phyloP scores from a whole-genome alignment of 208 protist species.

The Leishmania amazonensis region DNA sequence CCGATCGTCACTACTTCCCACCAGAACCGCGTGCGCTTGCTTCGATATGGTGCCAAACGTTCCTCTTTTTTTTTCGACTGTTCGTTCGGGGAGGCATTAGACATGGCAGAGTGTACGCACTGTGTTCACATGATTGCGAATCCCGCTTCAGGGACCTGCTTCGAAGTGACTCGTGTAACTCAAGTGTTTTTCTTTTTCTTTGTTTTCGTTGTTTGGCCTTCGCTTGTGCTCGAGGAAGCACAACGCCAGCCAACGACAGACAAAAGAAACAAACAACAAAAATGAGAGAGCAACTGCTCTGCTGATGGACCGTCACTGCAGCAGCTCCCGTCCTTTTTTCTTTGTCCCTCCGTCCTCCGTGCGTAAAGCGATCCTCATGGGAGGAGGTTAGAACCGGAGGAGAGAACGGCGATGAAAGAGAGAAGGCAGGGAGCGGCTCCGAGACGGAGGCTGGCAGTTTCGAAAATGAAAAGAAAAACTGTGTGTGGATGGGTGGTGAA shows the following conservation, averaged over 20 bases:
- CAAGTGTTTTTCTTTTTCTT: not conserved
- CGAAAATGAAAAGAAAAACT: no score
- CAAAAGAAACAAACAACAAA: no score
- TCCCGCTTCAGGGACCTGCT: not conserved
- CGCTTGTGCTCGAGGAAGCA: not conserved
- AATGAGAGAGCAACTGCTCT: not conserved
- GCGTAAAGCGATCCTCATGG: not conserved
- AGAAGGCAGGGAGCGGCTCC: not conserved
- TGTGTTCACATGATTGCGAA: not conserved
- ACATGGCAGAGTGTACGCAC: not conserved
- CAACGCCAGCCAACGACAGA: not conserved
- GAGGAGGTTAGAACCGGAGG: not conserved
- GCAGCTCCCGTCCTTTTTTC: not conserved
- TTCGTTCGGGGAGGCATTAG: not conserved
- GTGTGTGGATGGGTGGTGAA: not conserved
- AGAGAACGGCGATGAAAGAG: not conserved
- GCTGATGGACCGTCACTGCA: not conserved
- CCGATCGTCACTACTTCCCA: not conserved
- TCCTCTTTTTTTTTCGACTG: not conserved
- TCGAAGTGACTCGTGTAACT: not conserved
- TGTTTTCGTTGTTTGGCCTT: not conserved
- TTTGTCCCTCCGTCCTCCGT: not conserved
- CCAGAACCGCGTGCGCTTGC: not conserved
- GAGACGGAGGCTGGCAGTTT: not conserved
- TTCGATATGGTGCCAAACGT: not conserved